phyloP scores from a whole-genome alignment of 768 basidiomycete genomes.

The Suillus spraguei region DNA sequence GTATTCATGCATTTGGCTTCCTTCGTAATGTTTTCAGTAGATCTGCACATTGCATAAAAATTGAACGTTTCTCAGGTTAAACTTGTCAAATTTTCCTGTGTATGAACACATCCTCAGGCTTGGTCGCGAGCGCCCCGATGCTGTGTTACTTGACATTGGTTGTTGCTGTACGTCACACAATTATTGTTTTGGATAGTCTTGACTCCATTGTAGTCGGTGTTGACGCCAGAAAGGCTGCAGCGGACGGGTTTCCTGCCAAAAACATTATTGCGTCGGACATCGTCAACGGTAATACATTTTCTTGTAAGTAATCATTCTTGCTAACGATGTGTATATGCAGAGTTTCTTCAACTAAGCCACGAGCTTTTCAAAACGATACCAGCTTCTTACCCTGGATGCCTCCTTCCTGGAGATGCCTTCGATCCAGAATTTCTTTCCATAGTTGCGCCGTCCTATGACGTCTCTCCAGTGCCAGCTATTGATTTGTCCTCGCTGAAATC shows the following conservation, averaged over 20 bases:
- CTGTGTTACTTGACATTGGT: constrained; percentile 47
- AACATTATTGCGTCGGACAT: constrained; percentile 44
- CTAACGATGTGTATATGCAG: constrained; percentile 31
- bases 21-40: constrained; percentile 16
- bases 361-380: constrained; percentile 59
- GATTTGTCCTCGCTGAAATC: constrained; percentile 39
- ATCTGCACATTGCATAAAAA: neutral
- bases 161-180: constrained; percentile 42
- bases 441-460: constrained; percentile 29
- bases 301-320: neutral
- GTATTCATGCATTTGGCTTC: constrained; percentile 28
- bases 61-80: neutral
- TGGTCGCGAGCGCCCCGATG: constrained; percentile 34
- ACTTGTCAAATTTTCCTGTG: neutral
- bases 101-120: constrained; percentile 9
- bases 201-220: constrained; percentile 19
- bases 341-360: constrained; percentile 61
- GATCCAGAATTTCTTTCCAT: constrained; percentile 44
- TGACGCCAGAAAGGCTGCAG: constrained; percentile 42
- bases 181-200: neutral
- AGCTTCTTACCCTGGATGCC: constrained; percentile 51
- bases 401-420: constrained; percentile 59
- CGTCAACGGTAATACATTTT: constrained; percentile 28
- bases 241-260: constrained; percentile 44
- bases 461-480: constrained; percentile 26